Base-by-base conservation (phyloP, 768 basidiomycete genomes). In the Crassisporium funariophilum region DNA sequence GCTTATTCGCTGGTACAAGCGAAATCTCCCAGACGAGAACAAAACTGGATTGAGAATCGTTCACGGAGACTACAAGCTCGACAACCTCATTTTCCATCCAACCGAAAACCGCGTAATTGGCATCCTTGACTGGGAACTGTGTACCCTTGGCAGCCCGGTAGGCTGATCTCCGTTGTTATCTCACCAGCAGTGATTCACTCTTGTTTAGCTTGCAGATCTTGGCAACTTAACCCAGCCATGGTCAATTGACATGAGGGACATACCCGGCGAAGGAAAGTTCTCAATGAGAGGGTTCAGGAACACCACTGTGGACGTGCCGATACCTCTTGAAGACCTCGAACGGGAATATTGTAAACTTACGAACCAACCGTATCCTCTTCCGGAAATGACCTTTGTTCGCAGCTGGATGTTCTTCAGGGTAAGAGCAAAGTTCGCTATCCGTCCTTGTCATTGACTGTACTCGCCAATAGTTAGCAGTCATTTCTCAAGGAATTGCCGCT, bases 31-130 rank as follows among this genome's bases (percentile, higher is more conserved):
- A 2, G 81, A 91, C 57, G 92, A 95, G 67, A 70, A 62, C 52
- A 82, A 82, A 62, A 79, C 77, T 1, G 91, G 89, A 1, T 71
- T 79, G 44, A 83, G 90, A n/a, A 84, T 99, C 53, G 93, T 98
- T 4, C 95, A 98, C 62, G 95, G 95, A 20, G 95, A 99, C 66
- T 98, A 91, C 64, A 99, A 99, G 65, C 74, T 95, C n/a, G 95
- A 99, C 67, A 99, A 99, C 65, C 65, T 99, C 53, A 79, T 98
- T 53, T 98, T 97, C 68, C 95, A 98, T 57, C 86, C 88, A 0
- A 91, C 85, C 0, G 86, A 98, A 66, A 91, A 94, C 50, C 75
- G 80, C 33, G 94, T 98, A 3, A 93, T 98, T 52, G 97, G 92
- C 4, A 92, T 99, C 29, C 67, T 99, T 40, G 95, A 99, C 60